Evolutionary conservation across 2,329 filamentous ascomycete species (phyloP), one percentile per base, ranked within the genome.

Genomic region (Colletotrichum ledebouriae): DNA sequence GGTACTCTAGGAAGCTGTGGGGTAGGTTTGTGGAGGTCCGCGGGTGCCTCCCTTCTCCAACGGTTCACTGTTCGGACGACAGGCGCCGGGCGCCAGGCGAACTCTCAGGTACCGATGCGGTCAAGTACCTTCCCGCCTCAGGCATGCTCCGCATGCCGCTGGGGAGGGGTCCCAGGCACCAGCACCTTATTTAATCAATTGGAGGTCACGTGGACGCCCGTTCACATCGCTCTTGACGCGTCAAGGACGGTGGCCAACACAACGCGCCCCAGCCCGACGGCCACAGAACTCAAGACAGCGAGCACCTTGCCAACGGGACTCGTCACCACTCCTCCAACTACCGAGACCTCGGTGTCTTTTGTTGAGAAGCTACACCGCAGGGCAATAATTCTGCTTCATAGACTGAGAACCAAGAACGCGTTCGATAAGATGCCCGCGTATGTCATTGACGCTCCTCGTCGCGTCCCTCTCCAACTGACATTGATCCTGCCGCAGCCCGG

Each of bases 401-500:
- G n/a, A n/a, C 42, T 15, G 11, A 33, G 10, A 3, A 29, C 6
- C 25, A 60, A 34, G 37, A 3, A 4, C 37, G 7, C 13, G 20
- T 3, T 20, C 25, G 37, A 60, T 73, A 78, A 67, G 63, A 84
- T 84, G 82, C 82, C 82, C 79, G 81, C 82, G 82, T 84, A 76
- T 72, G 81, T 76, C 25, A 15, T 29, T 9, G 37, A 7, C n/a
- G n/a, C 17, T 12, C 33, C 34, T 9, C 13, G 46, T n/a, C 59
- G 39, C 20, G 42, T 47, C 42, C n/a, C 44, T 11, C 25, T 34
- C 20, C 17, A 67, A 39, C 44, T 62, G 60, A 67, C 42, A 67
- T 52, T 59, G 44, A 72, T 64, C 58, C 17, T 33, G 17, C 58
- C 72, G 53, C 77, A 93, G 90, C 73, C 86, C 89, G 73, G 91